Percentiles rank a stretch among this genome's conserved stretches.
Evolutionary conservation across 768 basidiomycete genomes (phyloP).

Genomic region (Leucocoprinus birnbaumii): DNA sequence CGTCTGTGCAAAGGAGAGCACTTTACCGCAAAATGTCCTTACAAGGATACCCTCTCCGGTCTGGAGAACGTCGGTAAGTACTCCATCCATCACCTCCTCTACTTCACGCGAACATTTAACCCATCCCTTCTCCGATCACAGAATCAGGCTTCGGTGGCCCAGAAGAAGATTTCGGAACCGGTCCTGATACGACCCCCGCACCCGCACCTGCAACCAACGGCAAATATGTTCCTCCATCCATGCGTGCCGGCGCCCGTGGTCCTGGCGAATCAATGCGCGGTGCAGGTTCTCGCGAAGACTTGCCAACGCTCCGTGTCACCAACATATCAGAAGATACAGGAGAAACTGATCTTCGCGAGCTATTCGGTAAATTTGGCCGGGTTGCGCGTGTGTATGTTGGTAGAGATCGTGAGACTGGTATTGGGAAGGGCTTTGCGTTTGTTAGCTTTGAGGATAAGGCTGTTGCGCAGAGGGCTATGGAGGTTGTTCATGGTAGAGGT

Average conservation of each 20-base stretch:
- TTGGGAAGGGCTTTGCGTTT: constrained; percentile 96
- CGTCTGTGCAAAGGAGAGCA: constrained; percentile 95
- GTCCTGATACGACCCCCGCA: constrained; percentile 24
- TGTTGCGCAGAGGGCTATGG: constrained; percentile 83
- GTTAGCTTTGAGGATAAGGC: constrained; percentile 88
- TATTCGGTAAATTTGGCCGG: constrained; percentile 84
- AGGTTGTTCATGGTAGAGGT: constrained; percentile 87
- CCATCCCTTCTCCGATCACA: constrained; percentile 15
- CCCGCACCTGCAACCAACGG: constrained; percentile 49
- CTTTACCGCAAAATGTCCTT: constrained; percentile 98
- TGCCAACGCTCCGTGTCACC: constrained; percentile 95
- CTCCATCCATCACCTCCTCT: too few species aligned
- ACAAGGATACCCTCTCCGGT: constrained; percentile 88
- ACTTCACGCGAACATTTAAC: too few species aligned
- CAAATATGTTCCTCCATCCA: constrained; percentile 94
- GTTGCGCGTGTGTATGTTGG: constrained; percentile 93
- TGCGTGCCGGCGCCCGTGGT: constrained; percentile 67
- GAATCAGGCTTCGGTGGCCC: constrained; percentile 32
- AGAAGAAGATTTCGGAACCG: constrained; percentile 36
- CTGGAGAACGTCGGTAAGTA: constrained; percentile 60
- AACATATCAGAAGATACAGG: constrained; percentile 95
- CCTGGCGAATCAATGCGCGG: constrained; percentile 79
- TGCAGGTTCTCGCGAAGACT: constrained; percentile 74
- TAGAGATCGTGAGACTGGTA: constrained; percentile 89
- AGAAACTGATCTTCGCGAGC: constrained; percentile 89